Percentiles rank a stretch among this genome's conserved stretches.
Conservation (phyloP, 352 stramenopile species). For the Pythium guiyangense region DNA sequence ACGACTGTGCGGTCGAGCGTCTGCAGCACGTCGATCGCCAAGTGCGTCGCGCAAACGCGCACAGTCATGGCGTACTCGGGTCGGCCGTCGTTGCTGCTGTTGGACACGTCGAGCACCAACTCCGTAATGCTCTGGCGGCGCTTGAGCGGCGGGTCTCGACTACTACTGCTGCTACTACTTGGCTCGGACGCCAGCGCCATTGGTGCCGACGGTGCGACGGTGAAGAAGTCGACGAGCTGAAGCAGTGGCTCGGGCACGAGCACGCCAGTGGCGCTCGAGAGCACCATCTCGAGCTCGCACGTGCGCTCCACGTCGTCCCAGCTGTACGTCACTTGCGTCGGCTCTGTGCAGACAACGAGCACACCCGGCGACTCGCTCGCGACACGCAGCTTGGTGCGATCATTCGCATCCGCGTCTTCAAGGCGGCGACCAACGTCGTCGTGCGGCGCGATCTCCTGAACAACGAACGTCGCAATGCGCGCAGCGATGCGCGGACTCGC, state of each 20-base stretch:
- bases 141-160: slow-evolving; percentile 5
- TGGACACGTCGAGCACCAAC: slow-evolving; percentile 37
- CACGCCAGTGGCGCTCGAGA: slow-evolving; percentile 46
- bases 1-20: slow-evolving; percentile 25
- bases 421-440: not conserved
- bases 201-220: slow-evolving; percentile 27
- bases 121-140: slow-evolving; percentile 47
- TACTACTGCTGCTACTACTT: not conserved
- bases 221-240: slow-evolving; percentile 48
- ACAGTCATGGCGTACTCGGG: slow-evolving; percentile 44
- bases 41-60: slow-evolving; percentile 33
- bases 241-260: slow-evolving; percentile 48
- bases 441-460: slow-evolving; percentile 4
- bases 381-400: not conserved
- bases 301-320: slow-evolving; percentile 44
- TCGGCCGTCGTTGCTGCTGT: slow-evolving; percentile 3
- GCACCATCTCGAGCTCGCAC: slow-evolving; percentile 44
- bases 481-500: slow-evolving; percentile 10
- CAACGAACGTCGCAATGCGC: slow-evolving; percentile 12
- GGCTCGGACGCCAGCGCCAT: not conserved
- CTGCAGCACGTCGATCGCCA: slow-evolving; percentile 50
- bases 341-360: slow-evolving; percentile 35
- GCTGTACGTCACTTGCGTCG: slow-evolving; percentile 45
- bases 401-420: not conserved
- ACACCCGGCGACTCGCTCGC: slow-evolving; percentile 13